phyloP scores from a whole-genome alignment of 371 early-diverging fungal species.

The Mortierella sp. region DNA sequence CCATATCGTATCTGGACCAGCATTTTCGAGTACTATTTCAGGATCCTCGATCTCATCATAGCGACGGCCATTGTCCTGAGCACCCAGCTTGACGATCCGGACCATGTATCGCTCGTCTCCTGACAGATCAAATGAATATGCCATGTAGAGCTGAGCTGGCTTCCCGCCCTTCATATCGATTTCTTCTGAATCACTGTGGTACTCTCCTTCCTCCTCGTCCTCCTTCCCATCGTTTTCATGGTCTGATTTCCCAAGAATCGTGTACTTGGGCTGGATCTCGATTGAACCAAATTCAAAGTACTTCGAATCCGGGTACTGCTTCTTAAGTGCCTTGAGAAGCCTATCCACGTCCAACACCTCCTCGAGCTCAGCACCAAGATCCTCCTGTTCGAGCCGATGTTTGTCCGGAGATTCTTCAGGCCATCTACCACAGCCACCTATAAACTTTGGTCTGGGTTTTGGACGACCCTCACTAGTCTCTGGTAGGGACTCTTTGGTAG shows the following conservation, averaged over 20 bases:
- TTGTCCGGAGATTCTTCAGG: background rate
- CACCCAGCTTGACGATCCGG: slow-evolving; percentile 21
- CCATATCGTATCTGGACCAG: slow-evolving; percentile 54
- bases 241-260: slow-evolving; percentile 3
- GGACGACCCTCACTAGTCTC: too few relatives aligned
- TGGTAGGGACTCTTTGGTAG: too few relatives aligned
- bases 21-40: slow-evolving; percentile 50
- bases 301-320: background rate
- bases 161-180: background rate
- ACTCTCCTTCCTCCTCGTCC: background rate
- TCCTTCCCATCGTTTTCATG: background rate
- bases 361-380: slow-evolving; percentile 5
- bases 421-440: too few relatives aligned
- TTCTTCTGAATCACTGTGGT: background rate
- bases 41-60: background rate
- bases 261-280: slow-evolving; percentile 33
- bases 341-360: slow-evolving; percentile 30
- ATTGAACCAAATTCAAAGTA: slow-evolving; percentile 32
- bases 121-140: slow-evolving; percentile 54
- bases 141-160: slow-evolving; percentile 30
- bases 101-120: slow-evolving; percentile 58
- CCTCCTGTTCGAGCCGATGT: background rate
- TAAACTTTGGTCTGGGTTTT: too few relatives aligned
- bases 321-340: slow-evolving; percentile 10
- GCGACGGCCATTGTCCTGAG: background rate